Evolutionary conservation across 2,329 filamentous ascomycete genomes (phyloP), one percentile per base, ranked within the genome.

Genomic region (Orbilia ellipsospora): DNA sequence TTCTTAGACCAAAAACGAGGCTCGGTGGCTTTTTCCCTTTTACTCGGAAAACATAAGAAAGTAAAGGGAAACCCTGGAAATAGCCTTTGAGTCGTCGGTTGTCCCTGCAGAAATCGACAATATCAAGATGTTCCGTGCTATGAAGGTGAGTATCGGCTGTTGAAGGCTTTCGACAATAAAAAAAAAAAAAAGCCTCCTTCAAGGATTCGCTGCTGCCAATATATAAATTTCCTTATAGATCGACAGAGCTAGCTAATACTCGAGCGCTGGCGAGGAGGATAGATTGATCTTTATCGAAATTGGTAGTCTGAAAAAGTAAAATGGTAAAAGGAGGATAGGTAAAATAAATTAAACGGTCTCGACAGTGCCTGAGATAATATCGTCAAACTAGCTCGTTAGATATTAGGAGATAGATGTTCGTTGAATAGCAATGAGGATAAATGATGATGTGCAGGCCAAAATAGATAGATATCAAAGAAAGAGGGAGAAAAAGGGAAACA

Each of bases 101-200:
- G 69, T 73, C 69, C 69, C 62, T 73, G 69, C 69, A 67, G 62
- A 73, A 57, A 31, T 57, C 36, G 50, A 73, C 42, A 65, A 55
- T 50, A 60, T 54, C 51, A 66, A 44, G 44, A 36, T 64, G 18
- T 66, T 67, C 36, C 45, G 62, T 42, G 56, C 69, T 45, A 40
- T 42, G 63, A 62, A 52, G 69, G 50, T 55, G 50, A 42, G 28
- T 62, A 62, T 62, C 48, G 56, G 42, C 69, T 48, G 55, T 56
- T 62, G 50, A 18, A 48, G 16, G 15, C 23, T 45, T 40, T 73
- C 69, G 40, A 60, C 69, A 61, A 51, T 4, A 36, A 36, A 36
- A 36, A 36, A 36, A 36, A 36, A 36, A 36, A 36, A 36, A 61
- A 48, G 31, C n/a, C 44, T 31, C 42, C 36, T 65, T 56, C 68